These are phyloP conservation scores for Chamaecyparis obtusa DNA, from an alignment of 75 land plant genomes.

Conservation along the genomic window DNA sequence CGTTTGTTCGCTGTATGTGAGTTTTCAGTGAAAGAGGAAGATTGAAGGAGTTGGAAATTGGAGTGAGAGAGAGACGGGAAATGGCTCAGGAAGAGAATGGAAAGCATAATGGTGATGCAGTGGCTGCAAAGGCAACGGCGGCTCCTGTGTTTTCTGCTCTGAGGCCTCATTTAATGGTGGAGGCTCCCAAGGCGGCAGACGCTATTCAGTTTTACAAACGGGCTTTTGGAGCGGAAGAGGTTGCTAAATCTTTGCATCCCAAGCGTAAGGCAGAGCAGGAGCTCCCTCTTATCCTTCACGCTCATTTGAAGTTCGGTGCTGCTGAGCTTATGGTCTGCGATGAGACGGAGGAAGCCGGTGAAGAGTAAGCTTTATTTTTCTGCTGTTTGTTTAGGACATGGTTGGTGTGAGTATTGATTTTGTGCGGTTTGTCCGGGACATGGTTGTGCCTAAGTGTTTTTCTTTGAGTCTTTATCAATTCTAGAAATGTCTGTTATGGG, in stretches of 20 bases:
- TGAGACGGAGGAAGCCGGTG: constrained; percentile 41
- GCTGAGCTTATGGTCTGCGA: constrained; percentile 56
- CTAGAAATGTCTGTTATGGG: too few relatives aligned
- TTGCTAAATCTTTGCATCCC: constrained; percentile 32
- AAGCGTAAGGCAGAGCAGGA: constrained; percentile 85
- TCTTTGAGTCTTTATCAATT: too few relatives aligned
- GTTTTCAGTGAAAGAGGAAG: background rate
- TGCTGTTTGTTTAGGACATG: too few relatives aligned
- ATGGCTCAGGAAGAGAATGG: constrained; percentile 1
- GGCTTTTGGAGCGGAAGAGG: constrained; percentile 83
- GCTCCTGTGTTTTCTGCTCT: constrained; percentile 28
- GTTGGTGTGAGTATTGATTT: too few relatives aligned
- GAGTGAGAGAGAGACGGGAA: background rate
- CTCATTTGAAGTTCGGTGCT: constrained; percentile 61
- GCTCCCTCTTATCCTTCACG: constrained; percentile 55
- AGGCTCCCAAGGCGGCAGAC: constrained; percentile 55
- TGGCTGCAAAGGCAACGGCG: background rate
- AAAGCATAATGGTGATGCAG: constrained; percentile 5
- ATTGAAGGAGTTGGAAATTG: background rate
- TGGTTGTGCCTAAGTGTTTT: too few relatives aligned
- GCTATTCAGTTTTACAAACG: constrained; percentile 80
- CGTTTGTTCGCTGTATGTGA: too few relatives aligned
- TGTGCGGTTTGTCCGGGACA: too few relatives aligned
- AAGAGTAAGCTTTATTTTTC: constrained; percentile 18
- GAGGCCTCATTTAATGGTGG: constrained; percentile 62